phyloP scores from a whole-genome alignment of 352 stramenopile species.

The Thalassiosira mediterranea region DNA sequence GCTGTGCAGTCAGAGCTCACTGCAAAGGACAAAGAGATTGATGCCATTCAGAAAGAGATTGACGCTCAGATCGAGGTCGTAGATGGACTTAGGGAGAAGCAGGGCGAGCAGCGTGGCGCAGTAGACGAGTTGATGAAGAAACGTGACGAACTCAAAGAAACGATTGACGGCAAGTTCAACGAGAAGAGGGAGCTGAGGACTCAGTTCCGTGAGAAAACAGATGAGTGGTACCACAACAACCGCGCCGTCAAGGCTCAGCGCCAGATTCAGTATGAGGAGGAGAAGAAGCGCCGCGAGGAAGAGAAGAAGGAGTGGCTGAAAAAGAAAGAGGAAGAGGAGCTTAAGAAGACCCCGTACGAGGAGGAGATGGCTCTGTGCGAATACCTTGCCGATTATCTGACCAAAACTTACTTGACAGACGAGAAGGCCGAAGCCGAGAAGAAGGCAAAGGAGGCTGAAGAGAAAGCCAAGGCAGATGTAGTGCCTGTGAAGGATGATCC shows the following conservation, averaged over 20 bases:
- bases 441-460: constrained; percentile 33
- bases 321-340: constrained; percentile 90
- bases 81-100: constrained; percentile 89
- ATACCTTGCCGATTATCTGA: constrained; percentile 91
- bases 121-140: constrained; percentile 74
- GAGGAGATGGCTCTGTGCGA: constrained; percentile 95
- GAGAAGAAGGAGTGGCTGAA: constrained; percentile 77
- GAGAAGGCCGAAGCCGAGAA: constrained; percentile 21
- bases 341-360: constrained; percentile 95
- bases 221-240: constrained; percentile 90
- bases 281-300: constrained; percentile 82
- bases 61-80: constrained; percentile 88
- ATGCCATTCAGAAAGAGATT: constrained; percentile 91
- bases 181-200: constrained; percentile 90
- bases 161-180: constrained; percentile 91
- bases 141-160: constrained; percentile 67
- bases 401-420: constrained; percentile 87
- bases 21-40: constrained; percentile 94
- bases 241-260: constrained; percentile 93
- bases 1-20: constrained; percentile 87
- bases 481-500: constrained; percentile 80
- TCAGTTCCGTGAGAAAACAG: constrained; percentile 91
- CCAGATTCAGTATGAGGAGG: constrained; percentile 91
- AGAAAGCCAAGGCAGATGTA: constrained; percentile 63
- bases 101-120: constrained; percentile 88